Evolutionary conservation across 2,329 filamentous ascomycete genomes (phyloP), one percentile per base, ranked within the genome.

Genomic region (Botrytis squamosa): DNA sequence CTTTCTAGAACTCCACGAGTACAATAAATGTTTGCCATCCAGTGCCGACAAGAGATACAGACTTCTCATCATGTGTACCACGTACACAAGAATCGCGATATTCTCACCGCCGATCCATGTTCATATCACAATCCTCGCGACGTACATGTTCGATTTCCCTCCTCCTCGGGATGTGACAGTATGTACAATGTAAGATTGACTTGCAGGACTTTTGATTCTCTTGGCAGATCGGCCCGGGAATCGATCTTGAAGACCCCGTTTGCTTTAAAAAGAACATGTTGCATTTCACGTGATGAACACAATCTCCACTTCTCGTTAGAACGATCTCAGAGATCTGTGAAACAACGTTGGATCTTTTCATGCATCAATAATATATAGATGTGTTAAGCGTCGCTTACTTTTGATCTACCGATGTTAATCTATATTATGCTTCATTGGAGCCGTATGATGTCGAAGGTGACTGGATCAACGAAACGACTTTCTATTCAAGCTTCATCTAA

Each of bases 111-210:
- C 65, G 49, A 68, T 68, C 65, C 36, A 68, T 68, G 40, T 46
- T 65, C 62, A 65, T n/a, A 67, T 52, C 65, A 68, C 49, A 68
- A 55, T 33, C 66, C 66, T 68, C 36, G 66, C 36, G 66, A 25
- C 42, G 49, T 38, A 68, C 65, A 57, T 57, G 65, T 57, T 66
- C 16, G 44, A 55, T 33, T 29, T 22, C 33, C 38, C 22, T 36
- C 18, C n/a, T 68, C 29, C 29, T 29, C 29, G 29, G 29, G 29
- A 29, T n/a, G 25, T 67, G n/a, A 65, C 42, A 46, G n/a, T 29
- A 46, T 29, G 42, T 62, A 49, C 33, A 46, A 65, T 64, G 38
- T 67, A 52, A 29, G 44, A 40, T 67, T 68, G 66, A 68, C 66
- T 57, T 57, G 49, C 66, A 57, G 49, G 14, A 55, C 65, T 42